Percentiles rank a stretch among this genome's conserved stretches.
Evolutionary conservation across 1,284 basidiomycete genomes (phyloP).

Genomic region (Fomitopsis betulina): DNA sequence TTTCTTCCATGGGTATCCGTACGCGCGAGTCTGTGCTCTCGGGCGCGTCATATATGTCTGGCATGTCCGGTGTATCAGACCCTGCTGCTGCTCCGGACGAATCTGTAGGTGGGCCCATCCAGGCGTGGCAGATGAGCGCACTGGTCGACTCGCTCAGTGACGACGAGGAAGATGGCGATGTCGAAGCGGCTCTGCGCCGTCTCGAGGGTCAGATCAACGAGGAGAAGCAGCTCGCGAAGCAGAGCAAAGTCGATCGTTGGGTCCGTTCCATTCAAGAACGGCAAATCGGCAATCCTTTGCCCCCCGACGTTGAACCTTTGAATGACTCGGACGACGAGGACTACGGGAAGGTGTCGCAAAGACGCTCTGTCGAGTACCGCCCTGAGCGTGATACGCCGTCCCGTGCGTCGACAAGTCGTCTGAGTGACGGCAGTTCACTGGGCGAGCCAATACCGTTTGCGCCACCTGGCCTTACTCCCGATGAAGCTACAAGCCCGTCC

Average conservation of each 20-base stretch:
- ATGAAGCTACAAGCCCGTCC: not conserved
- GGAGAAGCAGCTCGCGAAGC: conserved; percentile 62
- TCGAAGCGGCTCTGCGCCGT: conserved; percentile 72
- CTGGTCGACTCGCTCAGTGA: conserved; percentile 73
- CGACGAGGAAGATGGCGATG: conserved; percentile 70
- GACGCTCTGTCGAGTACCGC: not conserved
- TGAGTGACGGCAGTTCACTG: not conserved
- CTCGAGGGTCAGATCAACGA: conserved; percentile 83
- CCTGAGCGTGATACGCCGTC: not conserved
- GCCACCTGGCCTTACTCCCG: not conserved
- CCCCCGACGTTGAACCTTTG: conserved; percentile 51
- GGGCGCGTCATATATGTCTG: conserved; percentile 23
- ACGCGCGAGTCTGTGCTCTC: conserved; percentile 52
- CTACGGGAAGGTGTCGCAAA: conserved; percentile 17
- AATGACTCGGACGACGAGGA: conserved; percentile 37
- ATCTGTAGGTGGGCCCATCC: conserved; percentile 33
- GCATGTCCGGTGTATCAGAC: conserved; percentile 32
- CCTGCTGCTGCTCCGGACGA: conserved; percentile 35
- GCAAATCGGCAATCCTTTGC: conserved; percentile 55
- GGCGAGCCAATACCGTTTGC: not conserved
- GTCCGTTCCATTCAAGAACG: conserved; percentile 68
- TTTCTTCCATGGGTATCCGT: conserved; percentile 71
- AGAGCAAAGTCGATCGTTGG: conserved; percentile 77
- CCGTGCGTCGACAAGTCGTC: not conserved
- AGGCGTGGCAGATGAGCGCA: conserved; percentile 78